Conservation (phyloP, 805 yeast genomes). For the Groenewaldozyma tartarivorans region DNA sequence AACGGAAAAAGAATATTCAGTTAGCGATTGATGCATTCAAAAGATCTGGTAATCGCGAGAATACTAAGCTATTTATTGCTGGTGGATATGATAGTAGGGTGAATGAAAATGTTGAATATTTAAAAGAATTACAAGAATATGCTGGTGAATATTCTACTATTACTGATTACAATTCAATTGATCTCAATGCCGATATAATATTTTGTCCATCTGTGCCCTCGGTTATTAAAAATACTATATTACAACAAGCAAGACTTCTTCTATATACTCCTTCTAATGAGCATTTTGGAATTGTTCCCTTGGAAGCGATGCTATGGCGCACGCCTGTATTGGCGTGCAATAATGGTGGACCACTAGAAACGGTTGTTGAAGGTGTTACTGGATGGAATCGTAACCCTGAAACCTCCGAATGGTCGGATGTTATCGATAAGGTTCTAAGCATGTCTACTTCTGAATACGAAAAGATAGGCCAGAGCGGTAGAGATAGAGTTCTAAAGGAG, state of each 20-base stretch:
- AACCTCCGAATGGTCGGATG: constrained; percentile 27
- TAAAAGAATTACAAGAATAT: constrained; percentile 47
- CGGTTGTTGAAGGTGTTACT: constrained; percentile 38
- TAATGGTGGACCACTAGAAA: constrained; percentile 90
- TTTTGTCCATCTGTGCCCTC: constrained; percentile 78
- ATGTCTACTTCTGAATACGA: constrained; percentile 15
- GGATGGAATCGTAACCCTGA: constrained; percentile 31
- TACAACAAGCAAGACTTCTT: constrained; percentile 48
- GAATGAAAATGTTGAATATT: constrained; percentile 63
- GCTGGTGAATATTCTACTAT: constrained; percentile 37
- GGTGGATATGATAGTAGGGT: constrained; percentile 87
- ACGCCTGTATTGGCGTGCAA: constrained; percentile 80
- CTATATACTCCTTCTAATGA: constrained; percentile 86
- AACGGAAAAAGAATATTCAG: constrained; percentile 70
- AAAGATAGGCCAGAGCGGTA: constrained; percentile 25
- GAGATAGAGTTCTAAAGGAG: constrained; percentile 20
- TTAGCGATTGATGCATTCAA: constrained; percentile 68
- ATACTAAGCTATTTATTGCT: constrained; percentile 53
- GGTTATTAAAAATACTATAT: constrained; percentile 49
- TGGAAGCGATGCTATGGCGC: constrained; percentile 83
- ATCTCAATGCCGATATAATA: constrained; percentile 37
- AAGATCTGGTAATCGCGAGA: constrained; percentile 24
- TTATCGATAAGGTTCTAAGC: constrained; percentile 22
- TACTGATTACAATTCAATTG: neutral
- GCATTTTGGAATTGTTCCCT: constrained; percentile 96